These are phyloP conservation scores for Biscutella laevigata DNA, from an alignment of 441 rosid genomes.

Conservation along the genomic window DNA sequence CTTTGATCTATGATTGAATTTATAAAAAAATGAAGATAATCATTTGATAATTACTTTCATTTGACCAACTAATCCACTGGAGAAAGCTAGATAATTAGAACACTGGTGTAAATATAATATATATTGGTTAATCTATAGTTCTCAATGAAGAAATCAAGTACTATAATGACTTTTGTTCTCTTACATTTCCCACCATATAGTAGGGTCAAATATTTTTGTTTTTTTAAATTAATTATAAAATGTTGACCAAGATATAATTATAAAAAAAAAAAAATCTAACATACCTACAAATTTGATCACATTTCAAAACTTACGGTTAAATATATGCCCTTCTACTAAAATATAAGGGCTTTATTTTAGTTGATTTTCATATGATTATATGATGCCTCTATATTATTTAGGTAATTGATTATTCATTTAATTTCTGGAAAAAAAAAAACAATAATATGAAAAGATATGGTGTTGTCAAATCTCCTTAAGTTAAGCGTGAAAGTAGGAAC, in stretches of 20 bases:
- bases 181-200: neutral
- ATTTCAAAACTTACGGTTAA: neutral
- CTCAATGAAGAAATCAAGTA: too few relatives aligned
- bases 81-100: too few relatives aligned
- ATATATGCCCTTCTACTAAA: too few relatives aligned
- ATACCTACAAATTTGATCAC: neutral
- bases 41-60: too few relatives aligned
- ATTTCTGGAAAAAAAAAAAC: neutral
- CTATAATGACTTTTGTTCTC: neutral
- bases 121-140: too few relatives aligned
- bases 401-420: neutral
- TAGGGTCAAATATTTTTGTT: neutral
- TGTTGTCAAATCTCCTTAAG: constrained; percentile 29
- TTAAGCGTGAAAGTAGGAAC: constrained; percentile 26
- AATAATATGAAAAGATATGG: constrained; percentile 14
- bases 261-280: neutral
- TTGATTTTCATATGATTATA: neutral
- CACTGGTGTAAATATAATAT: too few relatives aligned
- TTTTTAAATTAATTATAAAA: neutral
- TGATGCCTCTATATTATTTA: neutral
- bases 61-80: too few relatives aligned
- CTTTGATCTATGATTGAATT: neutral
- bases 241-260: neutral
- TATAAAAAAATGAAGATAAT: too few relatives aligned
- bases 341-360: too few relatives aligned